A percentile compares a stretch with the other conserved stretches of the same genome.
Conservation (phyloP, 2,329 filamentous ascomycete species). For the Trichoderma lentiforme region DNA sequence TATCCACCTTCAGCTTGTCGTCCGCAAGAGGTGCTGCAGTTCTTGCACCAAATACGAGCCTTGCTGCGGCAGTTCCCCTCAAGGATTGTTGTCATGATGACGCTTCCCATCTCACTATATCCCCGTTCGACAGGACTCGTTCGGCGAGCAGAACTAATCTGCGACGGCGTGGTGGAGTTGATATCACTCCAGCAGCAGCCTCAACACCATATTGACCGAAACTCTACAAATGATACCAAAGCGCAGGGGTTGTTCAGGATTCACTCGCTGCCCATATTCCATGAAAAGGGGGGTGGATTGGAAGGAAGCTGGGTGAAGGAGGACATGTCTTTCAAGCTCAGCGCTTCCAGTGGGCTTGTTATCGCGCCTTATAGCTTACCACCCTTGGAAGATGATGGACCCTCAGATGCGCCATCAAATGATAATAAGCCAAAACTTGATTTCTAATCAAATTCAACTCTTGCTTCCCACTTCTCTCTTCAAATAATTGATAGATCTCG, state of each 20-base stretch:
- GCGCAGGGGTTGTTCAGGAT: constrained; percentile 83
- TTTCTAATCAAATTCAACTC: constrained; percentile 50
- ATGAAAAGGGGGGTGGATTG: constrained; percentile 81
- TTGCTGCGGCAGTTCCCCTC: constrained; percentile 66
- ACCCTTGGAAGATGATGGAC: constrained; percentile 67
- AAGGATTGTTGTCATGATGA: constrained; percentile 68
- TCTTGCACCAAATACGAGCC: constrained; percentile 73
- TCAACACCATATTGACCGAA: constrained; percentile 46
- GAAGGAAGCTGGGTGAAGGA: constrained; percentile 68
- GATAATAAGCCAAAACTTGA: constrained; percentile 66
- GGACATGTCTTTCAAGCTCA: constrained; percentile 87
- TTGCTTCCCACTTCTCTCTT: background rate
- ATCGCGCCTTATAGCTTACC: constrained; percentile 89
- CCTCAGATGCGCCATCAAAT: constrained; percentile 41
- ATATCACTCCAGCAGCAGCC: constrained; percentile 61
- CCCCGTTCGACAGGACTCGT: constrained; percentile 72
- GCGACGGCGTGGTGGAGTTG: constrained; percentile 83
- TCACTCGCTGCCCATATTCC: constrained; percentile 77
- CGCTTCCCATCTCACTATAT: constrained; percentile 76
- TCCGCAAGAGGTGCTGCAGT: constrained; percentile 73
- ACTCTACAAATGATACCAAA: constrained; percentile 59
- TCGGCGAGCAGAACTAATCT: constrained; percentile 80
- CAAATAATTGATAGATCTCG: background rate
- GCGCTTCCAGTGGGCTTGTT: constrained; percentile 72
- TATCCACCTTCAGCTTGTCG: constrained; percentile 68